Base-by-base conservation (phyloP, 2,329 filamentous ascomycete species). In the Cyphellophora attinorum region DNA sequence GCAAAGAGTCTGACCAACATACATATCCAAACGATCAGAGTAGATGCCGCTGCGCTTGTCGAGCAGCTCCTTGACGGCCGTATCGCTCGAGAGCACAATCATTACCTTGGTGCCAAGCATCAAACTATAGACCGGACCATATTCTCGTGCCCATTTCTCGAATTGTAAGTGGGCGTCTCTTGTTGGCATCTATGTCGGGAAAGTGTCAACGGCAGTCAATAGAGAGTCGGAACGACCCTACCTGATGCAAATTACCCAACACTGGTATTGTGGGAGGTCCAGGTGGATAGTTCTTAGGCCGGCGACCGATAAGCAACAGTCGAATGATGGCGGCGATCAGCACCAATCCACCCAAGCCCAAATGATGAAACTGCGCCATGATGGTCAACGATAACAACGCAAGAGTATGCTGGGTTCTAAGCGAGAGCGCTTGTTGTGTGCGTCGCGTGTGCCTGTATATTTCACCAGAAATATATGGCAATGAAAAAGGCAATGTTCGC, bases 111-210 rank as follows among this genome's bases (percentile, higher is more conserved):
- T 41, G 0, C 56, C 59, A 12, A 52, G 37, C 28, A 55, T 55
- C 17, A 60, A 34, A 8, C 50, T 50, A 12, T 60, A 31, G 11
- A 61, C 50, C 1, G 56, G 52, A 1, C 59, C 60, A 40, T 62
- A 59, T 4, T 37, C 35, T 10, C 51, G 33, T 6, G 45, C 42
- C 53, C 58, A 62, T 31, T 51, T 64, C 21, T 66, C 51, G 36
- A 70, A 69, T 31, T 70, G 64, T 0, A 65, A 39, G 35, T 70
- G 62, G 0, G 48, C 46, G 14, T 65, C 52, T 6, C 55, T 36
- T 3, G 49, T 54, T 0, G 67, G 67, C n/a, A n/a, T n/a, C n/a
- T n/a, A n/a, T n/a, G n/a, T n/a, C n/a, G n/a, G n/a, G n/a, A n/a
- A n/a, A n/a, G n/a, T n/a, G n/a, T n/a, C n/a, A n/a, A n/a, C n/a